Evolutionary conservation across 495 filamentous ascomycete species (phyloP).

Genomic region (Hyphodiscus hymeniophilus): DNA sequence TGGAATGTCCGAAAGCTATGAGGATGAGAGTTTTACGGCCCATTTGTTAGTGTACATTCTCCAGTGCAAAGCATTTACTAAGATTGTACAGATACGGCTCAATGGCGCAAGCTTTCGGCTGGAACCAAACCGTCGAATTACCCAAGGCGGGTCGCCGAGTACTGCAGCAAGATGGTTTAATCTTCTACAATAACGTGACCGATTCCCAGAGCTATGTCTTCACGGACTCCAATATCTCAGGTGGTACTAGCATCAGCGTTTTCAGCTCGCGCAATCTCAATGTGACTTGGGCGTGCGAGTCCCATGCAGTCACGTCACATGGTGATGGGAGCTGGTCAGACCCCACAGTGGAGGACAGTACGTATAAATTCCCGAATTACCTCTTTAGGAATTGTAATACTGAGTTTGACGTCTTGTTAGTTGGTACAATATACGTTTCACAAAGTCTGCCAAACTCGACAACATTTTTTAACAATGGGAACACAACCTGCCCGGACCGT

Average conservation of each 20-base stretch:
- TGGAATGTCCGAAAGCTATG: background rate
- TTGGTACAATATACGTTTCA: slow-evolving; percentile 6
- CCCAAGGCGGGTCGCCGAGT: slow-evolving; percentile 9
- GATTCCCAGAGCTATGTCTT: slow-evolving; percentile 6
- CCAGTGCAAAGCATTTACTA: background rate
- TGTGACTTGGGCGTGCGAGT: slow-evolving; percentile 9
- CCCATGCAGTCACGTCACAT: slow-evolving; percentile 7
- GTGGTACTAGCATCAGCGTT: background rate
- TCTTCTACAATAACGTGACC: background rate
- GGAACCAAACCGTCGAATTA: slow-evolving; percentile 1
- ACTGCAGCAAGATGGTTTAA: background rate
- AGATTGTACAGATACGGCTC: slow-evolving; percentile 11
- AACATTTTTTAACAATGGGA: slow-evolving; percentile 11
- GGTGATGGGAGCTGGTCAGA: slow-evolving; percentile 3
- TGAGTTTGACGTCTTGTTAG: no score
- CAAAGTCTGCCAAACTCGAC: slow-evolving; percentile 3
- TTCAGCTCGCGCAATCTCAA: slow-evolving; percentile 11
- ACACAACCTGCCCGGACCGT: slow-evolving; percentile 4
- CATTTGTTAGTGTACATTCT: slow-evolving; percentile 9
- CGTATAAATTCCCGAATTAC: no score
- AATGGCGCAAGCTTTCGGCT: background rate
- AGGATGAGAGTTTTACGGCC: slow-evolving; percentile 16
- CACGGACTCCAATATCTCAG: slow-evolving; percentile 7
- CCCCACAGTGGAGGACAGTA: slow-evolving; percentile 5
- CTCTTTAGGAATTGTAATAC: no score